Evolutionary conservation across 164 flowering plant genomes (phyloP).

Genomic region (Sedum album): DNA sequence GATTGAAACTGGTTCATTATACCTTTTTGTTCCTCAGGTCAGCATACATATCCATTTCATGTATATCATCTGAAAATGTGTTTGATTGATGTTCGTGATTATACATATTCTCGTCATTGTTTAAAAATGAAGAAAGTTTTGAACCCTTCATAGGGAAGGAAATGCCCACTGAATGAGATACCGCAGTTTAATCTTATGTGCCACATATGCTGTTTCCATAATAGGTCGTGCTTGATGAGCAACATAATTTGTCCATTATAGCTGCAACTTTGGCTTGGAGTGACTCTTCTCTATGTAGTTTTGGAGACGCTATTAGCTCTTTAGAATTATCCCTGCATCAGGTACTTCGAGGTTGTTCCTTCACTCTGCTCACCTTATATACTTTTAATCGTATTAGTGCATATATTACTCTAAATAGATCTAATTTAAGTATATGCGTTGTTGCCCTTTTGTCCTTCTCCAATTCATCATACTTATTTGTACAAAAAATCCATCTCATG

Average conservation of each 20-base stretch:
- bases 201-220: constrained; percentile 1
- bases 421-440: neutral
- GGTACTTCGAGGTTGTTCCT: constrained; percentile 35
- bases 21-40: constrained; percentile 80
- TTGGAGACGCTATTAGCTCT: constrained; percentile 46
- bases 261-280: constrained; percentile 85
- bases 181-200: neutral
- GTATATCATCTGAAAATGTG: neutral
- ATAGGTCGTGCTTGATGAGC: constrained; percentile 82
- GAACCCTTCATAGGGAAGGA: neutral
- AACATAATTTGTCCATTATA: constrained; percentile 41
- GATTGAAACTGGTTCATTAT: constrained; percentile 47
- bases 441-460: too few species aligned
- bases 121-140: neutral
- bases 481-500: neutral
- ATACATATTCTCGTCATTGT: neutral
- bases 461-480: too few species aligned
- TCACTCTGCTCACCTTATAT: constrained; percentile 2
- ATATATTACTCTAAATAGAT: neutral
- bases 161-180: neutral
- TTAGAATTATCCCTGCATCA: constrained; percentile 46
- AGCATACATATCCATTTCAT: constrained; percentile 10
- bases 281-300: constrained; percentile 30
- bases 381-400: neutral
- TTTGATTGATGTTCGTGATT: neutral